Base-by-base conservation (phyloP, 2,329 filamentous ascomycete genomes). In the Colletotrichum horii region DNA sequence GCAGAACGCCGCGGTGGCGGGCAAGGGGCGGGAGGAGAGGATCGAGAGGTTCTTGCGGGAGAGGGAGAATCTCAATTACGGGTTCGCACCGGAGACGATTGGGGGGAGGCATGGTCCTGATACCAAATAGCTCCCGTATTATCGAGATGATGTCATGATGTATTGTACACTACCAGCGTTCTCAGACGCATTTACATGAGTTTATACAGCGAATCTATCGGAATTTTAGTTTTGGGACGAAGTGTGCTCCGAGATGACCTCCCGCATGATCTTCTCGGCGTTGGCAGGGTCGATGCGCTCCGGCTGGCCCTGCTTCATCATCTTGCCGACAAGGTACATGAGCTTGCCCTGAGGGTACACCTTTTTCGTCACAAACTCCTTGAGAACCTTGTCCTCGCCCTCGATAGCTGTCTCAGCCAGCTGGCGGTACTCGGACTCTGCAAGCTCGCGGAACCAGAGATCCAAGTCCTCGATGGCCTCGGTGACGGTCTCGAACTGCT, bases 31-130 rank as follows among this genome's bases (percentile, higher is more conserved):
- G 70, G 90, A 94, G 76, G 92, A 93, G 80, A 89, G 95, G 68
- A 93, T 98, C 52, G 91, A 95, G 78, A 92, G 87, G 70, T 98
- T 98, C 81, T 78, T 98, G 74, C 91, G 92, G 80, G 91, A 94
- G 75, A 89, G 95, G 78, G 94, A 97, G 78, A 86, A 85, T 48
- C 60, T 82, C 19, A 71, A 80, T 14, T 86, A 81, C 70, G 80
- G 81, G 2, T 86, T 82, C 61, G 75, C 77, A 66, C 82, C 84
- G 26, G 38, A 55, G 60, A 74, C 58, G 58, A 38, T 76, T 16
- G 76, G 74, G 14, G 60, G 55, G 6, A 55, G 70, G 48, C 32
- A 67, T 15, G 48, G 32, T 28, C 15, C 74, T 22, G 60, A 36
- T 66, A 19, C 48, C 4, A 76, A 76, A 26, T 75, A 64, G 43